Evolutionary conservation across 768 basidiomycete genomes (phyloP).

Genomic region (Porphyrellus cyaneotinctus): DNA sequence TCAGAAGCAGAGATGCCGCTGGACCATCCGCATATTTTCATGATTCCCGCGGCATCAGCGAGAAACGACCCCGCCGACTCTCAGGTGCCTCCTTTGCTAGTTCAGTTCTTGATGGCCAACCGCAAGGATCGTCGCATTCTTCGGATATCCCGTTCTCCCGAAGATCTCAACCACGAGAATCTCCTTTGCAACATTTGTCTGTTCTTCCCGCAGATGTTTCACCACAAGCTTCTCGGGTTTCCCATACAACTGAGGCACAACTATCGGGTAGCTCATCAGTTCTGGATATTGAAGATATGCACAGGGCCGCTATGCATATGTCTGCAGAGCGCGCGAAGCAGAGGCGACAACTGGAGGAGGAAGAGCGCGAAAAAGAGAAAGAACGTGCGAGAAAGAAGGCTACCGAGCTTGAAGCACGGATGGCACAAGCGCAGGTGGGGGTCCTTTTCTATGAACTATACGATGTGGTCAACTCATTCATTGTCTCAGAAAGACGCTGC

Average conservation of each 20-base stretch:
- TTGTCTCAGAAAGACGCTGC: conserved; percentile 35
- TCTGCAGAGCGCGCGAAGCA: conserved; percentile 82
- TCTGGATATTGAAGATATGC: conserved; percentile 58
- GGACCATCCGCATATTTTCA: conserved; percentile 10
- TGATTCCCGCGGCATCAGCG: conserved; percentile 17
- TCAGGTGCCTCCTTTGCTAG: conserved; percentile 22
- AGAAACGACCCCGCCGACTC: conserved; percentile 21
- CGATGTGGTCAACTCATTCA: conserved; percentile 4
- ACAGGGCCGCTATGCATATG: conserved; percentile 75
- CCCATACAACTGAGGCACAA: conserved; percentile 37
- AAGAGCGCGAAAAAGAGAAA: conserved; percentile 71
- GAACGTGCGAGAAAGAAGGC: conserved; percentile 82
- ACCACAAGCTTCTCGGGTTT: conserved; percentile 14
- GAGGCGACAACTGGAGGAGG: conserved; percentile 78
- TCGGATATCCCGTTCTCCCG: conserved; percentile 19
- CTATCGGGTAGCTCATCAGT: conserved; percentile 23
- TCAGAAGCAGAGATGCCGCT: conserved; percentile 16
- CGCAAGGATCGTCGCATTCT: conserved; percentile 18
- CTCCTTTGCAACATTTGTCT: conserved; percentile 35
- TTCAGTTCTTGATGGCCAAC: conserved; percentile 20
- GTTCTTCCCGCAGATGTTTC: conserved; percentile 18
- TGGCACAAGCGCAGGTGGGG: conserved; percentile 37
- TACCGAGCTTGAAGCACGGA: conserved; percentile 65
- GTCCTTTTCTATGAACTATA: conserved; percentile 3
- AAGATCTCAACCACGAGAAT: conserved; percentile 44